Evolutionary conservation across 257 asterid genomes (phyloP).

Genomic region (Solanum etuberosum): DNA sequence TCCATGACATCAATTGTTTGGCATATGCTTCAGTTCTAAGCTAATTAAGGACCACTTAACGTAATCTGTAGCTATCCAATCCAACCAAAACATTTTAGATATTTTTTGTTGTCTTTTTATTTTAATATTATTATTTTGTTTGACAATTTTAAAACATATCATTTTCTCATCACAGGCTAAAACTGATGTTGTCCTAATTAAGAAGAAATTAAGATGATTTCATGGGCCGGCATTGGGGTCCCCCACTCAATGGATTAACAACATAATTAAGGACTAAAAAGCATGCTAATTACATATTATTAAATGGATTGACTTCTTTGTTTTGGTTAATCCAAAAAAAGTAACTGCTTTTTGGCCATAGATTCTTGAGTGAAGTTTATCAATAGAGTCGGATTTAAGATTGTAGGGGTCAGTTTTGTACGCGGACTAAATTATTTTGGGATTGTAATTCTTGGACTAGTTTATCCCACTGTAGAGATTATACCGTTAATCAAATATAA

Average conservation of each 20-base stretch:
- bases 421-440: background rate
- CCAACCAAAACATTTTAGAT: conserved; percentile 8
- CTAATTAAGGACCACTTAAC: background rate
- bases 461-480: background rate
- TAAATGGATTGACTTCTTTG: background rate
- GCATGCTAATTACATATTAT: background rate
- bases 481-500: too few species aligned
- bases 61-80: background rate
- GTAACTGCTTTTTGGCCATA: background rate
- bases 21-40: conserved; percentile 26
- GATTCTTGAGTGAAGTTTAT: background rate
- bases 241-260: conserved; percentile 26
- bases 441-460: background rate
- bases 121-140: background rate
- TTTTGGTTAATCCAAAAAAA: background rate
- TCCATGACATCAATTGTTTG: conserved; percentile 22
- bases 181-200: conserved; percentile 22
- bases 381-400: background rate
- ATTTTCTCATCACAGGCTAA: conserved; percentile 22
- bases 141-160: conserved; percentile 22
- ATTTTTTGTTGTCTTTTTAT: background rate
- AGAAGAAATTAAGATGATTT: conserved; percentile 40
- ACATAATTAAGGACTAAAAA: conserved; percentile 13
- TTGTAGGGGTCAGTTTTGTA: background rate
- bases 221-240: conserved; percentile 72